These are phyloP conservation scores for Seiridium unicorne DNA, from an alignment of 2,329 filamentous ascomycete species.

Conservation along the genomic window DNA sequence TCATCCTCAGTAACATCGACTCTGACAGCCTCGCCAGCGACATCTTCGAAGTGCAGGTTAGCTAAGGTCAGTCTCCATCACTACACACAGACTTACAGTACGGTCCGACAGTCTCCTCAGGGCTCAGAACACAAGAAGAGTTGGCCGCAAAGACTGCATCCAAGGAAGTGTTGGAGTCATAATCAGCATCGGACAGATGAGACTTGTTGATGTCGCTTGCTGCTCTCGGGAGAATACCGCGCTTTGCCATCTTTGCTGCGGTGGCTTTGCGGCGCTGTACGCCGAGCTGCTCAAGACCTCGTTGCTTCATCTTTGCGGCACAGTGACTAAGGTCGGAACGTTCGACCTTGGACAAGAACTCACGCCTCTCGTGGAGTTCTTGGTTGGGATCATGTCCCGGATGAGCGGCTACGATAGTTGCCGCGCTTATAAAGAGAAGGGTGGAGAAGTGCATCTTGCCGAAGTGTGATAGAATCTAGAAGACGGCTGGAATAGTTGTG, in stretches of 20 bases:
- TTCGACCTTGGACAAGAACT: too few relatives aligned
- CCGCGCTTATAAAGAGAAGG: too few relatives aligned
- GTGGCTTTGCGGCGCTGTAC: background rate
- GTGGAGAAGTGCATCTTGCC: too few relatives aligned
- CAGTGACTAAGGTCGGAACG: conserved; percentile 16
- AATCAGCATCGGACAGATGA: conserved; percentile 11
- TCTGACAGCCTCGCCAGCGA: conserved; percentile 49
- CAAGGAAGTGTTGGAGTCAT: conserved; percentile 30
- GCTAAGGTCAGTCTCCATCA: background rate
- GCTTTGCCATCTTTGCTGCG: conserved; percentile 21
- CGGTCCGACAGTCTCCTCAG: conserved; percentile 52
- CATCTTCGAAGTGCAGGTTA: conserved; percentile 25
- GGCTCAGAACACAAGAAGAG: conserved; percentile 47
- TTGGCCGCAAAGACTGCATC: conserved; percentile 38
- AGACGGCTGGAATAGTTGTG: too few relatives aligned
- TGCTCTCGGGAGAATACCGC: background rate
- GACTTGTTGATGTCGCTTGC: background rate
- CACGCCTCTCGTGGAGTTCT: too few relatives aligned
- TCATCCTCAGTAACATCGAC: conserved; percentile 45
- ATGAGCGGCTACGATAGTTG: too few relatives aligned
- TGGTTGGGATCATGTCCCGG: too few relatives aligned
- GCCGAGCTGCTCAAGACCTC: background rate
- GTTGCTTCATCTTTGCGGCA: conserved; percentile 49
- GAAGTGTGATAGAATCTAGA: too few relatives aligned
- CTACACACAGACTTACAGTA: conserved; percentile 37